phyloP scores from a whole-genome alignment of 345 rosid species.

The Acer yangbiense region DNA sequence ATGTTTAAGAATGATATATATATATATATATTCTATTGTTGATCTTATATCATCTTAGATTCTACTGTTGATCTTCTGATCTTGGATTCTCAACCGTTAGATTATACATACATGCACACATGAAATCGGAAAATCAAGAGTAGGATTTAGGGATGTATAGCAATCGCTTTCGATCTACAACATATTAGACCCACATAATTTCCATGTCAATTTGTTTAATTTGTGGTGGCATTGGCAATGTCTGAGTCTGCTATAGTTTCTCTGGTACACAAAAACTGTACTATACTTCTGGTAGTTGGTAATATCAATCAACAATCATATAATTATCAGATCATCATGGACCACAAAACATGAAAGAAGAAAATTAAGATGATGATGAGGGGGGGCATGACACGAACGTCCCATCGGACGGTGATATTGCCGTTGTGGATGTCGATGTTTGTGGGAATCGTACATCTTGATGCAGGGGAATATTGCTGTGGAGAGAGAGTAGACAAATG shows the following conservation, averaged over 20 bases:
- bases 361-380: neutral
- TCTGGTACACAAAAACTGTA: neutral
- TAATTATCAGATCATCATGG: neutral
- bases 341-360: neutral
- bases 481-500: slow-evolving; percentile 18
- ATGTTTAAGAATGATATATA: too few relatives aligned
- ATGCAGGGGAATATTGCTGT: slow-evolving; percentile 5
- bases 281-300: too few relatives aligned
- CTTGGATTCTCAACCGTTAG: neutral
- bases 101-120: too few relatives aligned
- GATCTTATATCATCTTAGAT: too few relatives aligned
- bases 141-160: neutral
- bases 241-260: neutral
- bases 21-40: too few relatives aligned
- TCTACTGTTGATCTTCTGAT: too few relatives aligned
- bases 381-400: slow-evolving; percentile 16
- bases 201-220: neutral
- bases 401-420: slow-evolving; percentile 22
- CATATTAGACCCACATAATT: neutral
- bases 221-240: neutral
- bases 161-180: neutral
- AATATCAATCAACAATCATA: too few relatives aligned
- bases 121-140: neutral
- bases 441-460: neutral
- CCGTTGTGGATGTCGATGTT: neutral